These are phyloP conservation scores for Neurospora tetrasperma DNA, from an alignment of 495 filamentous ascomycete species.

Conservation along the genomic window DNA sequence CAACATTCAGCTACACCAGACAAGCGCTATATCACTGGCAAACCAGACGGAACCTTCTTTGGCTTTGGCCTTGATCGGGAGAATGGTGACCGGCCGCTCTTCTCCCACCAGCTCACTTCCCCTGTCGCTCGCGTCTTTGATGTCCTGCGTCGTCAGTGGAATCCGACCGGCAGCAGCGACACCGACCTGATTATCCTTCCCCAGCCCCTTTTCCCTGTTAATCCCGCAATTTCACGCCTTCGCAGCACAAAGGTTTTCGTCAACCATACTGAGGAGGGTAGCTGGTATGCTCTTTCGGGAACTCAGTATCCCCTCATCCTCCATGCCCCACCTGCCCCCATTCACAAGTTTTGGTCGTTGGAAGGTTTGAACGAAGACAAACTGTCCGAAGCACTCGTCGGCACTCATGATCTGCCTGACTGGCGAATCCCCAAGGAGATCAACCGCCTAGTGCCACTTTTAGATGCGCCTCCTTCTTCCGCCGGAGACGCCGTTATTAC, in stretches of 20 bases:
- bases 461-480: neutral
- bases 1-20: slow-evolving; percentile 76
- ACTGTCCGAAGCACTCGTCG: slow-evolving; percentile 22
- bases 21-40: slow-evolving; percentile 76
- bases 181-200: slow-evolving; percentile 68
- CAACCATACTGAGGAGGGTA: slow-evolving; percentile 71
- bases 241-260: slow-evolving; percentile 66
- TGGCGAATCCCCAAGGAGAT: neutral
- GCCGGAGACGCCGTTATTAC: neutral
- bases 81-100: slow-evolving; percentile 23
- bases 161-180: slow-evolving; percentile 42
- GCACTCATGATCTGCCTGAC: slow-evolving; percentile 34
- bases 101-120: slow-evolving; percentile 58
- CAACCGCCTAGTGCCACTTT: neutral
- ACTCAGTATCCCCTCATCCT: slow-evolving; percentile 76
- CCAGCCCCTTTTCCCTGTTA: slow-evolving; percentile 64
- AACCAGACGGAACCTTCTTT: slow-evolving; percentile 78
- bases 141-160: slow-evolving; percentile 59
- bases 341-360: slow-evolving; percentile 50
- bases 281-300: slow-evolving; percentile 93
- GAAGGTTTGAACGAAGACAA: slow-evolving; percentile 23
- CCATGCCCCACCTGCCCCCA: slow-evolving; percentile 55
- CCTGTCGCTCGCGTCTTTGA: slow-evolving; percentile 91
- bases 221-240: slow-evolving; percentile 44
- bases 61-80: slow-evolving; percentile 59